A percentile compares a stretch with the other conserved stretches of the same genome.
These are phyloP conservation scores for Pseudocercospora vitis DNA, from an alignment of 2,329 filamentous ascomycete genomes.

Conservation along the genomic window DNA sequence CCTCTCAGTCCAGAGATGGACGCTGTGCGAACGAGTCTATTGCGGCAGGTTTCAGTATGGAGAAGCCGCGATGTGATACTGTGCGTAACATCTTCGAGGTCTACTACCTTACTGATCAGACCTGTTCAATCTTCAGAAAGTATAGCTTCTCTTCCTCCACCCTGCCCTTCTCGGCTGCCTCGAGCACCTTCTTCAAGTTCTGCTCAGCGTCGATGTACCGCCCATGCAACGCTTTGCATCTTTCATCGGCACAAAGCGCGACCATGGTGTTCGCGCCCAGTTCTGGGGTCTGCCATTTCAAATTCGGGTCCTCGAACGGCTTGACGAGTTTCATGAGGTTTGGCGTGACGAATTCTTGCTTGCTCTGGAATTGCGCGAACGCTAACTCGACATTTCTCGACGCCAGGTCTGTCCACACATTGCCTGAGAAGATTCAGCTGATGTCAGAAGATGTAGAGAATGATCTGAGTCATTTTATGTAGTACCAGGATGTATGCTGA, in stretches of 20 bases:
- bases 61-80: no score
- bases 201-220: conserved; percentile 12
- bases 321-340: neutral
- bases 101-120: no score
- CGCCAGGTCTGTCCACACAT: neutral
- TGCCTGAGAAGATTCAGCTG: neutral
- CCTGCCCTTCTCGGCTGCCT: conserved; percentile 8
- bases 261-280: conserved; percentile 9
- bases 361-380: neutral
- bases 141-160: conserved; percentile 15
- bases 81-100: no score
- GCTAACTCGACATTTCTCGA: neutral
- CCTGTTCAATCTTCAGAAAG: conserved; percentile 11
- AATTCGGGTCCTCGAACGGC: neutral
- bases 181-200: conserved; percentile 9
- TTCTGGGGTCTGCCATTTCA: conserved; percentile 10
- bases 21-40: no score
- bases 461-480: no score
- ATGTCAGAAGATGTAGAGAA: neutral
- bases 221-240: conserved; percentile 9
- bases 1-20: no score
- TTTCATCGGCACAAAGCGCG: conserved; percentile 14
- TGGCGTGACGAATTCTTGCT: neutral
- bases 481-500: conserved; percentile 5
- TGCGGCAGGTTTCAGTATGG: no score